Evolutionary conservation across 2,329 filamentous ascomycete genomes (phyloP), one percentile per base, ranked within the genome.

Genomic region (Lojkania enalia): DNA sequence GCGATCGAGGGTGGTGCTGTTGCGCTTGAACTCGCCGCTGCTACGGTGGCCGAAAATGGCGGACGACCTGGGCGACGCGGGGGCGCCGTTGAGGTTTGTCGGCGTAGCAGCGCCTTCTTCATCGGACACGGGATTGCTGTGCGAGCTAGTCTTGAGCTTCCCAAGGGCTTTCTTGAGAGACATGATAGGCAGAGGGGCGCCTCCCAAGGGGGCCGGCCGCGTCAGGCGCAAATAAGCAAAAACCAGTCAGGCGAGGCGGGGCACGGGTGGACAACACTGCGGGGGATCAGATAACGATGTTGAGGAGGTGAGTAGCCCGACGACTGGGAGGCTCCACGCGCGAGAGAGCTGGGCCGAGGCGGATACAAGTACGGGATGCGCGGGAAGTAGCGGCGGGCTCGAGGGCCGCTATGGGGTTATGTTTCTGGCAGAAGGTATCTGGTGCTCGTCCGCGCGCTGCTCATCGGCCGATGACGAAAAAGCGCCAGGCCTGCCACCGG

Each of bases 111-210:
- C 52, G 39, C 39, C 51, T 44, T 72, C 70, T 20, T 69, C 63
- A 47, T 70, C 67, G 5, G 64, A 69, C 31, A 57, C 51, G 6
- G 63, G 58, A 36, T 54, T 63, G 47, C 64, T 63, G 55, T 51
- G 55, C 38, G 53, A 40, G 46, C 60, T 63, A 21, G 71, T 61
- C 61, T 72, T 72, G 49, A 77, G 63, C 61, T 71, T 73, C 38
- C 60, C 66, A 39, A 72, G 62, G 20, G 71, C 74, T 58, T 75
- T 76, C 56, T 76, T 76, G 53, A 77, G 70, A 41, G 73, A 71
- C 51, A 63, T 57, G 58, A 50, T 59, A 47, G 14, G n/a, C n/a
- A n/a, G n/a, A 15, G 14, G 11, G 11, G 30, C 30, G 9, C 6
- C 30, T 16, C 14, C 14, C 30, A 16, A 15, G 7, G 30, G 11